These are phyloP conservation scores for Volvariella surrecta DNA, from an alignment of 1,284 basidiomycete species.

Conservation along the genomic window DNA sequence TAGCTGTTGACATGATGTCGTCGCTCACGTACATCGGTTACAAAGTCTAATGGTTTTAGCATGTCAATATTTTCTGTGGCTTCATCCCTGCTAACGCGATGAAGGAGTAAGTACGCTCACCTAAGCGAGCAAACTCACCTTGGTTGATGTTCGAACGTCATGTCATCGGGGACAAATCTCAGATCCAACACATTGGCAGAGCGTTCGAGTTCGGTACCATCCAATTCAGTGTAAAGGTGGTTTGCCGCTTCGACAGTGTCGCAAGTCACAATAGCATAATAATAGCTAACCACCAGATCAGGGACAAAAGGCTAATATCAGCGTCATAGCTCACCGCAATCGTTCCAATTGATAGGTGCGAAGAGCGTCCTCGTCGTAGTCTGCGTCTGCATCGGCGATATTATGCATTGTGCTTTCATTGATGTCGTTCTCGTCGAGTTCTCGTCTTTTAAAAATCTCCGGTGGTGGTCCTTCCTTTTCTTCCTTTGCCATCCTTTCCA, in stretches of 20 bases:
- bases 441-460: constrained; percentile 67
- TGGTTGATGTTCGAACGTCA: constrained; percentile 81
- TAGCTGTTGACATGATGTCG: no score
- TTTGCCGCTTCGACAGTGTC: constrained; percentile 73
- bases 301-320: constrained; percentile 4
- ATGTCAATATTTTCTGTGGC: constrained; percentile 60
- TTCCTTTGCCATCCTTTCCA: constrained; percentile 80
- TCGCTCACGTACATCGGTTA: constrained; percentile 75
- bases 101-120: not conserved
- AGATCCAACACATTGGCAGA: constrained; percentile 96
- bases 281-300: constrained; percentile 42
- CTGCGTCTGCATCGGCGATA: constrained; percentile 48
- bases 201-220: constrained; percentile 93
- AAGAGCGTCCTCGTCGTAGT: constrained; percentile 85
- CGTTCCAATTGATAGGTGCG: constrained; percentile 93
- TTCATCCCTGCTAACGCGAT: constrained; percentile 56
- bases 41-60: constrained; percentile 86
- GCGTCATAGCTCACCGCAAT: constrained; percentile 54
- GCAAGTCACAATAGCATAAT: constrained; percentile 93
- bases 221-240: constrained; percentile 81
- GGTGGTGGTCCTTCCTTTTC: constrained; percentile 86
- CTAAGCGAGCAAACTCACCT: constrained; percentile 35
- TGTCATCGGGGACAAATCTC: constrained; percentile 89
- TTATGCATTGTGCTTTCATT: constrained; percentile 65
- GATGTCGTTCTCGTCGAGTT: constrained; percentile 46